Percentiles rank a stretch among this genome's conserved stretches.
Evolutionary conservation across 768 basidiomycete genomes (phyloP).

Genomic region (Panus rudis): DNA sequence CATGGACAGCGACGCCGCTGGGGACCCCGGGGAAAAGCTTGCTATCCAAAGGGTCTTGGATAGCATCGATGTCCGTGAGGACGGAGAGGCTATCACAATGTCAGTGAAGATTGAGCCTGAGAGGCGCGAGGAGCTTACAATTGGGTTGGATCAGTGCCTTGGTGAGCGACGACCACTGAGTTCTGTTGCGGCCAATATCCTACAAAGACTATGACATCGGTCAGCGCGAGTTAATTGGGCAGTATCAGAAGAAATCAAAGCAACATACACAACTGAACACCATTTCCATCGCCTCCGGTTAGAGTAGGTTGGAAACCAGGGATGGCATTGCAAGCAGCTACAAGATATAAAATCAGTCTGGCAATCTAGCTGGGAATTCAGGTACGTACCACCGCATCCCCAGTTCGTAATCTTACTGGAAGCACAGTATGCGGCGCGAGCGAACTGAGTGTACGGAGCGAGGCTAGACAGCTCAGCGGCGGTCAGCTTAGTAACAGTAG

Average conservation of each 20-base stretch:
- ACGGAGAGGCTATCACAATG: slow-evolving; percentile 34
- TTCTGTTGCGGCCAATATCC: slow-evolving; percentile 47
- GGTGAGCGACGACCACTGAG: slow-evolving; percentile 52
- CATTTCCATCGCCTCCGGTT: slow-evolving; percentile 45
- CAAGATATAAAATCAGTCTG: not conserved
- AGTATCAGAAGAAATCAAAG: not conserved
- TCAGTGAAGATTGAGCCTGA: not conserved
- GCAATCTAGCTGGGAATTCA: not conserved
- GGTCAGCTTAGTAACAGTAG: slow-evolving; percentile 20
- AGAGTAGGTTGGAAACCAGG: slow-evolving; percentile 33
- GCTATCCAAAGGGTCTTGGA: slow-evolving; percentile 31
- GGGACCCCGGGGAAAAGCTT: slow-evolving; percentile 50
- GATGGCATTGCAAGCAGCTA: slow-evolving; percentile 35
- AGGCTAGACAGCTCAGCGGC: slow-evolving; percentile 29
- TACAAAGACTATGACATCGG: slow-evolving; percentile 36
- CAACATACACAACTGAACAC: slow-evolving; percentile 39
- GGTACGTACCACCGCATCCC: slow-evolving; percentile 36
- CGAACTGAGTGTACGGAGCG: slow-evolving; percentile 43
- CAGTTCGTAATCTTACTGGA: slow-evolving; percentile 31
- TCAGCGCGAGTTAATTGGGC: no score
- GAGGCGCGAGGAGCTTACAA: slow-evolving; percentile 31
- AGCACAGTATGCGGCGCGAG: slow-evolving; percentile 49
- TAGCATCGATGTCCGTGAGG: slow-evolving; percentile 42
- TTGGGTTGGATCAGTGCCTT: slow-evolving; percentile 52
- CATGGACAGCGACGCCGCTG: slow-evolving; percentile 37